phyloP scores from a whole-genome alignment of 345 rosid genomes.

The Pistacia integerrima region DNA sequence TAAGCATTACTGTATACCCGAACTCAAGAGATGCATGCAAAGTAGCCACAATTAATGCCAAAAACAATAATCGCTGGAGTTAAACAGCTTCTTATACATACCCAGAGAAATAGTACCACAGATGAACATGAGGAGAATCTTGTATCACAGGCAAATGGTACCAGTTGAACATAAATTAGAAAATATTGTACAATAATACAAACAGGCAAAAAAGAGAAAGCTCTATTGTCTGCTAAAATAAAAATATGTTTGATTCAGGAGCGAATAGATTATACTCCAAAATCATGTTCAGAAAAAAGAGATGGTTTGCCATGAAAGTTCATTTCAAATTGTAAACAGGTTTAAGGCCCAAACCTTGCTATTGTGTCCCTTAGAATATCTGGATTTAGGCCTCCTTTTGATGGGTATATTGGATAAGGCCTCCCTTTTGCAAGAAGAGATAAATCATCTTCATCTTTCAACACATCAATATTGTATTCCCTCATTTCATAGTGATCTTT shows the following conservation, averaged over 20 bases:
- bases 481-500: slow-evolving; percentile 88
- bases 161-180: neutral
- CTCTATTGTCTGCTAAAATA: neutral
- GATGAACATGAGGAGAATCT: neutral
- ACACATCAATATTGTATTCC: slow-evolving; percentile 77
- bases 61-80: slow-evolving; percentile 6
- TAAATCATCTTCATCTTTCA: slow-evolving; percentile 68
- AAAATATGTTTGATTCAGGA: neutral
- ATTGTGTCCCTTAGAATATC: slow-evolving; percentile 64
- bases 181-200: slow-evolving; percentile 1
- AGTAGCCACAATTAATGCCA: slow-evolving; percentile 1
- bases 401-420: slow-evolving; percentile 94
- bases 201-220: neutral
- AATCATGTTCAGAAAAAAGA: neutral
- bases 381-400: slow-evolving; percentile 84
- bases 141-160: neutral
- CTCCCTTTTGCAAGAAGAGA: slow-evolving; percentile 53
- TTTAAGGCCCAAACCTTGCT: slow-evolving; percentile 50
- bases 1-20: neutral
- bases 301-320: neutral
- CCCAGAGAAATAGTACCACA: neutral
- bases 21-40: neutral
- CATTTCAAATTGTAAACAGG: slow-evolving; percentile 10
- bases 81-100: neutral
- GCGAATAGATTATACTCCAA: neutral